A percentile compares a stretch with the other conserved stretches of the same genome.
These are phyloP conservation scores for Skeletonema marinoi DNA, from an alignment of 108 stramenopile species.

Conservation along the genomic window DNA sequence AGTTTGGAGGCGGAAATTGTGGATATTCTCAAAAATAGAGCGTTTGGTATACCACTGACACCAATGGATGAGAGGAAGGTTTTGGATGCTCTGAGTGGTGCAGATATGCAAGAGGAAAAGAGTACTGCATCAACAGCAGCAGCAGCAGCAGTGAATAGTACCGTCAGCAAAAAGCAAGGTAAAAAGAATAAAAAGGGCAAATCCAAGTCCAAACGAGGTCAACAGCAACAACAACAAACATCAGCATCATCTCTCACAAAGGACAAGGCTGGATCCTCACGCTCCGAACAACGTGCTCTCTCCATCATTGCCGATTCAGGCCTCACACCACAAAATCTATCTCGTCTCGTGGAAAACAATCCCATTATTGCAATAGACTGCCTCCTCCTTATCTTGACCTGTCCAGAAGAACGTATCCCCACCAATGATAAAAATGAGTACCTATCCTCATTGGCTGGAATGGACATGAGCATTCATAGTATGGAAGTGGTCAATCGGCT, in stretches of 20 bases:
- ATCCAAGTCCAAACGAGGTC: slow-evolving; percentile 3
- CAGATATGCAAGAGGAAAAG: slow-evolving; percentile 8
- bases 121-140: slow-evolving; percentile 16
- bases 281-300: slow-evolving; percentile 23
- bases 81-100: slow-evolving; percentile 56
- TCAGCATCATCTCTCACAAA: background rate
- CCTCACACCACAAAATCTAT: slow-evolving; percentile 89
- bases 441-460: slow-evolving; percentile 91
- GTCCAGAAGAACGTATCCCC: slow-evolving; percentile 20
- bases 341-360: slow-evolving; percentile 95
- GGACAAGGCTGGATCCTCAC: background rate
- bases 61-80: slow-evolving; percentile 68
- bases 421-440: slow-evolving; percentile 72
- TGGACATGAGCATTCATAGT: slow-evolving; percentile 96
- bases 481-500: slow-evolving; percentile 97
- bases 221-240: background rate
- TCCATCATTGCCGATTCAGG: slow-evolving; percentile 73
- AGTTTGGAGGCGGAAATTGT: slow-evolving; percentile 56
- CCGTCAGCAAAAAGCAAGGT: background rate
- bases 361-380: slow-evolving; percentile 91
- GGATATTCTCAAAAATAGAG: slow-evolving; percentile 57
- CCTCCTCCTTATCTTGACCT: slow-evolving; percentile 78
- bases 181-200: slow-evolving; percentile 17
- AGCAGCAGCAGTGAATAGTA: background rate
- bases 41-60: slow-evolving; percentile 64